Evolutionary conservation across 345 rosid genomes (phyloP), one percentile per base, ranked within the genome.

Genomic region (rapeseed (Brassica napus)): DNA sequence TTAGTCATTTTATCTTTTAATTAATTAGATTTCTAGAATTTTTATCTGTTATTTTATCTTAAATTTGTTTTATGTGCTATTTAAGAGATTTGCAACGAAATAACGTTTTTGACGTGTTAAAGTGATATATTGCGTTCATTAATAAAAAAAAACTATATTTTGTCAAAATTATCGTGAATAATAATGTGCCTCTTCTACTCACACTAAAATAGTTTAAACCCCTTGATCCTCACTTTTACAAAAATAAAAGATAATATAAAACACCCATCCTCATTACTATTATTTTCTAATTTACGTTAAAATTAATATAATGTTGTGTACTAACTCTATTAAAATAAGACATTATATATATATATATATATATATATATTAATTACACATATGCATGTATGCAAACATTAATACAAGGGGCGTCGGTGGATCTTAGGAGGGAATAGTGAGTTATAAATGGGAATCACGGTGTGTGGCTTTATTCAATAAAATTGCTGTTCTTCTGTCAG

Each of bases 321-420:
- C 15, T 12, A 44, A 39, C 71, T 42, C 21, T 24, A 44, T 42
- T 9, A 44, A 67, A 39, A 67, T 18, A 39, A 39, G 15, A 21
- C 55, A 39, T 66, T 4, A 0, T 39, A 23, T 28, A 66, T 16
- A 65, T 39, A 23, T 28, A 66, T 4, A 0, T 39, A 23, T 28
- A 0, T 39, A 23, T 28, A 66, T 28, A 66, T 21, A 66, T 5
- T 37, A 65, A 8, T 8, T n/a, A 54, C 4, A 71, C 21, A 16
- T 31, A 69, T 18, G 6, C 7, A 24, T 62, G 26, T 65, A 77
- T 61, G 14, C 64, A 62, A 60, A 32, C 26, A 69, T 59, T 49
- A 69, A 47, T 71, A 77, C 21, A 54, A 65, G 39, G 39, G 18
- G 68, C 47, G 81, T 78, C 81, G 81, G 76, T 78, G 76, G 81